Evolutionary conservation across 371 early-diverging fungal genomes (phyloP).

Genomic region (Entomophthora muscae): DNA sequence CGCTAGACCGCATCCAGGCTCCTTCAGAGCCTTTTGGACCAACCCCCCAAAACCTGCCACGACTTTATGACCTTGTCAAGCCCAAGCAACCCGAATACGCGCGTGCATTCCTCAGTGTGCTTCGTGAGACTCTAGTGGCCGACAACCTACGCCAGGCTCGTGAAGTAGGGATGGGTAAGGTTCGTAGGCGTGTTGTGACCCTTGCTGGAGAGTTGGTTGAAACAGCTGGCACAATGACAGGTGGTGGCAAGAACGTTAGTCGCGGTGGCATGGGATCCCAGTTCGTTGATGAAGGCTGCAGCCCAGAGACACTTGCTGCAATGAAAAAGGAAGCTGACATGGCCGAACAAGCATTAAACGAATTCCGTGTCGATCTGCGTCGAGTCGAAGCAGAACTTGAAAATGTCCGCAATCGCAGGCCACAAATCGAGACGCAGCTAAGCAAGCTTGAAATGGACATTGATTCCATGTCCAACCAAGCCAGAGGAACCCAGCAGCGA

Average conservation of each 20-base stretch:
- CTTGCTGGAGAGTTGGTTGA: slow-evolving; percentile 95
- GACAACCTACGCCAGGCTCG: slow-evolving; percentile 79
- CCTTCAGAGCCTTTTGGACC: slow-evolving; percentile 26
- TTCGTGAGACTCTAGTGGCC: slow-evolving; percentile 90
- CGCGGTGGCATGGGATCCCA: slow-evolving; percentile 78
- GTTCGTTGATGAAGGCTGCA: slow-evolving; percentile 35
- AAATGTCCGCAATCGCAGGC: slow-evolving; percentile 6
- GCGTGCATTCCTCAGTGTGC: slow-evolving; percentile 80
- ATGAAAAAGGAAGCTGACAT: slow-evolving; percentile 34
- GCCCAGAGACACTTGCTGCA: slow-evolving; percentile 30
- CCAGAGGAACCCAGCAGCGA: neutral
- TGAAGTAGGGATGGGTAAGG: slow-evolving; percentile 65
- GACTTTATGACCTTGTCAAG: slow-evolving; percentile 83
- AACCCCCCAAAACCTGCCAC: slow-evolving; percentile 68
- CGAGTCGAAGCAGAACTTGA: slow-evolving; percentile 29
- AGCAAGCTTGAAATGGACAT: slow-evolving; percentile 66
- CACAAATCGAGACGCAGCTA: neutral
- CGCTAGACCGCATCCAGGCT: slow-evolving; percentile 58
- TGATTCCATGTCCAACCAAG: slow-evolving; percentile 14
- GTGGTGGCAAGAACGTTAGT: slow-evolving; percentile 61
- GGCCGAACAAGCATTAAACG: slow-evolving; percentile 31
- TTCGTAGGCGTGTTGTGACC: slow-evolving; percentile 90
- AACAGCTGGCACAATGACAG: slow-evolving; percentile 92
- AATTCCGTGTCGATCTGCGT: slow-evolving; percentile 26
- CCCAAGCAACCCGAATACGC: slow-evolving; percentile 52